phyloP scores from a whole-genome alignment of 768 basidiomycete genomes.

The Tephrocybe sp. region DNA sequence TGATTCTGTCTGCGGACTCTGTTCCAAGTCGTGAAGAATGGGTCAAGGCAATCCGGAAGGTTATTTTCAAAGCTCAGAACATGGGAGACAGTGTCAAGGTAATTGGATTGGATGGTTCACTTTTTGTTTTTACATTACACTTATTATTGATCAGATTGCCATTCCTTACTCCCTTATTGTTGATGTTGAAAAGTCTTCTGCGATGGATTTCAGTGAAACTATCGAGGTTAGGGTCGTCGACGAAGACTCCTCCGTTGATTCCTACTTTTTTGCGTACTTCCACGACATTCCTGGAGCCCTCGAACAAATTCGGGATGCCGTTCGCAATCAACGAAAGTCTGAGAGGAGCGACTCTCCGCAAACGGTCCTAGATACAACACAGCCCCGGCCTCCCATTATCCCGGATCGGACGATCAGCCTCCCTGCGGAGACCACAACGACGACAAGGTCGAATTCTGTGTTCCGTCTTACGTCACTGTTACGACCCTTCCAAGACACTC shows the following conservation, averaged over 20 bases:
- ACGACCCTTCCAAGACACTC: conserved; percentile 62
- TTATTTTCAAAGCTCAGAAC: conserved; percentile 95
- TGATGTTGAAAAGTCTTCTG: conserved; percentile 84
- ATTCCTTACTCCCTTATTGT: conserved; percentile 89
- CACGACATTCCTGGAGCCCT: conserved; percentile 74
- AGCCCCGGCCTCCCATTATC: conserved; percentile 31
- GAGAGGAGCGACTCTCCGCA: conserved; percentile 29
- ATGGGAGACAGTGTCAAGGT: conserved; percentile 96
- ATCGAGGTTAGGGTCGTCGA: conserved; percentile 89
- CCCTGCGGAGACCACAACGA: conserved; percentile 27
- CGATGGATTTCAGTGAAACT: conserved; percentile 95
- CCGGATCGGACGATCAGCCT: conserved; percentile 40
- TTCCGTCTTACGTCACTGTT: conserved; percentile 68
- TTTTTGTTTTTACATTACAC: background rate
- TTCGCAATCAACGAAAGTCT: conserved; percentile 52
- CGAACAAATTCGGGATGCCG: conserved; percentile 76
- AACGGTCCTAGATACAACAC: conserved; percentile 59
- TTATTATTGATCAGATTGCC: conserved; percentile 56
- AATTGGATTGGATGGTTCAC: conserved; percentile 8
- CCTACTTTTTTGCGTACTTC: conserved; percentile 96
- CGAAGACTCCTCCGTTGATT: conserved; percentile 76
- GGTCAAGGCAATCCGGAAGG: conserved; percentile 92
- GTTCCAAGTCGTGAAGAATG: conserved; percentile 87
- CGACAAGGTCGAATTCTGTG: conserved; percentile 35
- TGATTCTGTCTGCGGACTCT: conserved; percentile 75